A percentile compares a stretch with the other conserved stretches of the same genome.
phyloP scores from a whole-genome alignment of 176 grass and related monocot species.

The Hordeum marinum region DNA sequence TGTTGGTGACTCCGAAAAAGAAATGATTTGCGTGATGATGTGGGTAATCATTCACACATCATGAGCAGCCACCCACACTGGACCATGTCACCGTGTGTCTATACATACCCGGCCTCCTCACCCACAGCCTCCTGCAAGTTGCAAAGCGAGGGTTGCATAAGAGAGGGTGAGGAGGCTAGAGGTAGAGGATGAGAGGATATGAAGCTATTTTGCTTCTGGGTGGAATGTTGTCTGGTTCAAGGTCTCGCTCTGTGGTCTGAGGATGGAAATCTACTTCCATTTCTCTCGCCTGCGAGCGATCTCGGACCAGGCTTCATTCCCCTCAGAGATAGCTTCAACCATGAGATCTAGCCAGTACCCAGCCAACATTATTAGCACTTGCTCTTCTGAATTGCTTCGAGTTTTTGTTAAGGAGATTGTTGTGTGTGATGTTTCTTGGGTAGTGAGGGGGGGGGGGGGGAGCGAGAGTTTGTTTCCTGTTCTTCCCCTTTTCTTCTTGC shows the following conservation, averaged over 20 bases:
- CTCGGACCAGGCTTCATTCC: constrained; percentile 99
- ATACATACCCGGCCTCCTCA: constrained; percentile 60
- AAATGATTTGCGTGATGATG: constrained; percentile 21
- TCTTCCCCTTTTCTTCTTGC: background rate
- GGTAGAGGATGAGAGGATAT: constrained; percentile 16
- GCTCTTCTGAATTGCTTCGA: background rate
- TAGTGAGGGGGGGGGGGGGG: background rate
- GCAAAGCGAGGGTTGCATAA: constrained; percentile 5
- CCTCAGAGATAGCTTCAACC: constrained; percentile 72
- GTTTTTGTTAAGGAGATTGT: background rate
- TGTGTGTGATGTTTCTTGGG: background rate
- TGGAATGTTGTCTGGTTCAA: constrained; percentile 99
- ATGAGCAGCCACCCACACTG: constrained; percentile 36
- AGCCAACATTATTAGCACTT: background rate
- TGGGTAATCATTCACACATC: constrained; percentile 85
- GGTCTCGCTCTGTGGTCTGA: constrained; percentile 31
- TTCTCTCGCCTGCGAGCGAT: constrained; percentile 7
- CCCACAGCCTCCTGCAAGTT: constrained; percentile 32
- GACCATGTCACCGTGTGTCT: constrained; percentile 32
- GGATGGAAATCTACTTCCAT: constrained; percentile 11
- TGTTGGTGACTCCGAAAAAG: constrained; percentile 28
- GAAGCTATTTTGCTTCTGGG: constrained; percentile 83
- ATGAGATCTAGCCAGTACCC: background rate
- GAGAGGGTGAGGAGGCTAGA: background rate
- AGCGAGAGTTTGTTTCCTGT: background rate